Evolutionary conservation across 139 green algal genomes (phyloP).

Genomic region (Volvox africanus): DNA sequence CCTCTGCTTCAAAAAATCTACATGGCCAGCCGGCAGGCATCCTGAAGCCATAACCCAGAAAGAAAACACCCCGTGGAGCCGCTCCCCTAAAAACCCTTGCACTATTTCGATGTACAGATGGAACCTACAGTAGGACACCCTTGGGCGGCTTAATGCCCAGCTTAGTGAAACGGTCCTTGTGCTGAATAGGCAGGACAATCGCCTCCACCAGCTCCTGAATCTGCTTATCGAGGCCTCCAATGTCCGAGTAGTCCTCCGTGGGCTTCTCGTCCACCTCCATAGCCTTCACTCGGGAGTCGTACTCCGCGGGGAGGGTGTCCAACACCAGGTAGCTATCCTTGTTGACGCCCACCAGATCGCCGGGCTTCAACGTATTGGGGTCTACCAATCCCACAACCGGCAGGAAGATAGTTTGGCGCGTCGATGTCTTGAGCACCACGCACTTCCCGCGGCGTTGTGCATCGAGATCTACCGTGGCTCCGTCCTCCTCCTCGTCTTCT

Average conservation of each 20-base stretch:
- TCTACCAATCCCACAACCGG: constrained; percentile 98
- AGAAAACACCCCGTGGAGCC: too few relatives aligned
- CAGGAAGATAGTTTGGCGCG: constrained; percentile 98
- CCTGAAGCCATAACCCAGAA: too few relatives aligned
- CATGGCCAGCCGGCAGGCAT: too few relatives aligned
- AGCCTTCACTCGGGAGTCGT: constrained; percentile 97
- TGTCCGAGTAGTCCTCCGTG: constrained; percentile 98
- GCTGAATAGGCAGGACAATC: constrained; percentile 98
- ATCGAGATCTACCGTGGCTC: constrained; percentile 91
- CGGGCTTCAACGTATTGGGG: constrained; percentile 85
- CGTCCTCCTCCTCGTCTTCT: constrained; percentile 91
- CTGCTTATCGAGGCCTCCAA: constrained; percentile 98
- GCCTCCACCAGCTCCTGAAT: constrained; percentile 99
- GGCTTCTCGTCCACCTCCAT: constrained; percentile 99
- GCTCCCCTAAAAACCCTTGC: too few relatives aligned
- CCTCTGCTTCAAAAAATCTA: too few relatives aligned
- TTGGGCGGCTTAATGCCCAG: constrained; percentile 98
- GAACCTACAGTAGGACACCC: constrained; percentile 64
- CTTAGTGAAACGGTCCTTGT: constrained; percentile 91
- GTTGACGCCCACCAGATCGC: constrained; percentile 98
- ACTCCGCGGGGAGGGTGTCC: constrained; percentile 98
- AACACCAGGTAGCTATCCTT: constrained; percentile 99
- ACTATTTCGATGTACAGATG: too few relatives aligned
- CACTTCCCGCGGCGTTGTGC: constrained; percentile 93
- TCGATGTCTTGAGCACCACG: constrained; percentile 98